Evolutionary conservation across 768 basidiomycete species (phyloP), one percentile per base, ranked within the genome.

Genomic region (Neoboletus magnificus): DNA sequence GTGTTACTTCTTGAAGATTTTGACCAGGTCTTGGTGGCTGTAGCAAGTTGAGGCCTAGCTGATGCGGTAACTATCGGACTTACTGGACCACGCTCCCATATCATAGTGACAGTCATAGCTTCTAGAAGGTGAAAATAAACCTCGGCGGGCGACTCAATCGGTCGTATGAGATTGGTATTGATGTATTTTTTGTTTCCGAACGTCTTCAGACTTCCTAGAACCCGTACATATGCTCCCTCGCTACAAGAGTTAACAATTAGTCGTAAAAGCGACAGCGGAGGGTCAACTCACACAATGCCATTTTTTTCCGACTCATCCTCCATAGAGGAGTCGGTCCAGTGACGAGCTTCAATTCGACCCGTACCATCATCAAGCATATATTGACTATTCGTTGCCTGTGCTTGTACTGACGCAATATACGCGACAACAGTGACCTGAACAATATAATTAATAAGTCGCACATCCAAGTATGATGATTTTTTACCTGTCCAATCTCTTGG

Each of bases 331-430:
- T 93, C 91, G 11, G 86, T 74, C 95, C 96, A 98, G 58, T 86
- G 86, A 23, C 89, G 83, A 23, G 84, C 87, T 64, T 91, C 89
- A 20, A 89, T 82, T 41, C 73, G 74, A 22, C 87, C 93, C 3
- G 91, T 90, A 13, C 94, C 93, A 68, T 99, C 96, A 55, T 94
- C 89, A 5, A 99, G 75, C 55, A 75, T 71, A 66, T 92, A 93
- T 35, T 86, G 82, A 54, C 81, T 82, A 62, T 95, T 93, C 2
- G 95, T 98, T 3, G 90, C 79, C 57, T 89, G 87, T 9, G 75
- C 73, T 56, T 85, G 78, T 29, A 91, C 76, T 18, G 83, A 82
- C 11, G 83, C 75, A 4, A 97, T 85, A 62, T 87, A 82, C 2
- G 82, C 92, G 4, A 93, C 86, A 41, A 91, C 62, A 0, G 87